A percentile compares a stretch with the other conserved stretches of the same genome.
Conservation (phyloP, 1,139 yeast genomes). For the Nakaseomyces kungkrabaensis region DNA sequence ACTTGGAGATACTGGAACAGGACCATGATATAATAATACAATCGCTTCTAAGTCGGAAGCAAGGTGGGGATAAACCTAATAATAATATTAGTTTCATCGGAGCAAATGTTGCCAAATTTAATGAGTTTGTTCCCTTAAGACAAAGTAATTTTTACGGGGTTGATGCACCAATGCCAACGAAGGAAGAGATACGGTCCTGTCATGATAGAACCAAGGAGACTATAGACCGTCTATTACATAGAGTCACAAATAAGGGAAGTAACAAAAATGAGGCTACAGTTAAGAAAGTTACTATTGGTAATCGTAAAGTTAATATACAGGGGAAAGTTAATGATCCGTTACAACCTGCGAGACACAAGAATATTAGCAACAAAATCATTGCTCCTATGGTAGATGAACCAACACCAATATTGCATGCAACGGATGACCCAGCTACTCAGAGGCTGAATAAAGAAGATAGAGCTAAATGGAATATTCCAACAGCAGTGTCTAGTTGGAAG, state of each 20-base stretch:
- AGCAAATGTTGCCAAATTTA: slow-evolving; percentile 15
- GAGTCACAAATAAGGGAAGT: background rate
- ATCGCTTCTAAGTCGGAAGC: background rate
- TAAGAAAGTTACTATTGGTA: slow-evolving; percentile 23
- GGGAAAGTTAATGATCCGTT: slow-evolving; percentile 58
- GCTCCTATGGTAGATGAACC: slow-evolving; percentile 56
- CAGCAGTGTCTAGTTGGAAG: slow-evolving; percentile 92
- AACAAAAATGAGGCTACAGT: background rate
- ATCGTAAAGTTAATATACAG: slow-evolving; percentile 3
- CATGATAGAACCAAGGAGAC: slow-evolving; percentile 40
- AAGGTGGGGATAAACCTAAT: background rate
- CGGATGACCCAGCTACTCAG: slow-evolving; percentile 18
- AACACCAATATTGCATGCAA: slow-evolving; percentile 34
- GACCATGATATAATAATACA: slow-evolving; percentile 1
- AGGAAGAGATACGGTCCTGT: slow-evolving; percentile 33
- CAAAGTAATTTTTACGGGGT: slow-evolving; percentile 31
- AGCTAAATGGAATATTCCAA: slow-evolving; percentile 79
- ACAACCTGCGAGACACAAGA: slow-evolving; percentile 68
- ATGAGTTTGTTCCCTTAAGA: slow-evolving; percentile 41
- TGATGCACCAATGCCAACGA: slow-evolving; percentile 33
- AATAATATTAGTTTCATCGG: background rate
- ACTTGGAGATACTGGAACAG: background rate
- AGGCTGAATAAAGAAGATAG: slow-evolving; percentile 69
- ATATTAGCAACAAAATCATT: slow-evolving; percentile 42
- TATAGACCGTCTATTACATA: slow-evolving; percentile 29